Conservation (phyloP, 495 filamentous ascomycete genomes). For the Lophiotrema nucula region DNA sequence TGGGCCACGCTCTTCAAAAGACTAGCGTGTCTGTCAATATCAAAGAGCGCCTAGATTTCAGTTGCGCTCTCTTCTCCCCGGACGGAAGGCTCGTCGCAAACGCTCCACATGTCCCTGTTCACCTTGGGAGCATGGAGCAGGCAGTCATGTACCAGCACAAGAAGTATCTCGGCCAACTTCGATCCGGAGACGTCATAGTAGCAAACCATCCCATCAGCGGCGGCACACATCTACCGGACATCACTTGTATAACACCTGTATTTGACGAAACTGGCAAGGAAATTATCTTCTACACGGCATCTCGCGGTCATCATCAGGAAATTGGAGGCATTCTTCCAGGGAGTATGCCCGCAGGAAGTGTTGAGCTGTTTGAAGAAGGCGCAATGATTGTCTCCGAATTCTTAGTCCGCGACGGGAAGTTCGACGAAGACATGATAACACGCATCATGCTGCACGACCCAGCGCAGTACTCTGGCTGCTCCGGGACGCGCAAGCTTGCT, state of each 20-base stretch:
- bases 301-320: constrained; percentile 40
- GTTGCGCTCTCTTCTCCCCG: constrained; percentile 14
- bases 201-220: constrained; percentile 22
- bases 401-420: constrained; percentile 36
- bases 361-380: constrained; percentile 40
- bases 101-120: constrained; percentile 20
- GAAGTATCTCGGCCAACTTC: constrained; percentile 6
- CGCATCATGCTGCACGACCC: constrained; percentile 36
- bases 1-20: constrained; percentile 21
- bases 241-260: constrained; percentile 19
- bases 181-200: constrained; percentile 19
- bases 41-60: constrained; percentile 27
- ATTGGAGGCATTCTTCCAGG: constrained; percentile 38
- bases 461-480: constrained; percentile 37
- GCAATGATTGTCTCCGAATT: constrained; percentile 38
- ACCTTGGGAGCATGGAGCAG: constrained; percentile 20
- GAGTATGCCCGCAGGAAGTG: constrained; percentile 37
- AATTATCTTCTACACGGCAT: constrained; percentile 40
- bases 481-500: constrained; percentile 34
- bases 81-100: constrained; percentile 25
- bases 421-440: constrained; percentile 40
- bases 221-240: constrained; percentile 23
- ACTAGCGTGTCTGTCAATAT: constrained; percentile 19
- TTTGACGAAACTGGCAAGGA: constrained; percentile 16
- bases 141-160: constrained; percentile 22